Conservation (phyloP, 495 filamentous ascomycete genomes). For the Aspergillus mulundensis region DNA sequence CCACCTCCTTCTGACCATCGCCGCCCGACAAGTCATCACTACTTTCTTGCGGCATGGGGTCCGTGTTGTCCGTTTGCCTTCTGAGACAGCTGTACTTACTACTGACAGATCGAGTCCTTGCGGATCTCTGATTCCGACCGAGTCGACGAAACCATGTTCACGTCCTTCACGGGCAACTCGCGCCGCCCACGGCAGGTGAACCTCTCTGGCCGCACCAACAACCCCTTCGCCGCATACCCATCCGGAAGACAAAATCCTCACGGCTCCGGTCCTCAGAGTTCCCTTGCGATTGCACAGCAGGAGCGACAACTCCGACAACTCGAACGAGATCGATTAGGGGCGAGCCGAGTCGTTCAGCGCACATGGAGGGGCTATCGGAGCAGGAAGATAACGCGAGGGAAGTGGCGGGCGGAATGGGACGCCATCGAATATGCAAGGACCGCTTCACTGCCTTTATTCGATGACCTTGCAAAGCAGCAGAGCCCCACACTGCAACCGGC, state of each 20-base stretch:
- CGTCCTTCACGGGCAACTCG: constrained; percentile 82
- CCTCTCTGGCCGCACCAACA: constrained; percentile 77
- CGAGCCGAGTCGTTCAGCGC: constrained; percentile 70
- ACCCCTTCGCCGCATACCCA: constrained; percentile 65
- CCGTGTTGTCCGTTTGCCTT: constrained; percentile 15
- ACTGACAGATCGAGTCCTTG: background rate
- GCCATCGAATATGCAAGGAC: constrained; percentile 28
- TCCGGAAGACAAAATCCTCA: constrained; percentile 35
- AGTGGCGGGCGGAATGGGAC: constrained; percentile 70
- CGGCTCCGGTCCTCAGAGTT: constrained; percentile 61
- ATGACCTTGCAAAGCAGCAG: constrained; percentile 14
- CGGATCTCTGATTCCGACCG: constrained; percentile 8
- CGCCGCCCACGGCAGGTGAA: constrained; percentile 87
- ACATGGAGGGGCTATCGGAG: constrained; percentile 76
- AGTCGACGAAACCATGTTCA: constrained; percentile 62
- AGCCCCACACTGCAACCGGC: constrained; percentile 16
- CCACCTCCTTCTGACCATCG: background rate
- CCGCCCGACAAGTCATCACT: constrained; percentile 6
- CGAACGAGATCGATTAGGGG: constrained; percentile 73
- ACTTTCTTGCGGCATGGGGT: constrained; percentile 26
- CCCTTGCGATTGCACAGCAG: constrained; percentile 79
- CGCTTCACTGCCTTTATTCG: constrained; percentile 14
- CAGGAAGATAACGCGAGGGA: constrained; percentile 51
- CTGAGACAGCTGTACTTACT: constrained; percentile 13
- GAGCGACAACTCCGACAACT: constrained; percentile 76